Percentiles rank a stretch among this genome's conserved stretches.
phyloP scores from a whole-genome alignment of 169 alveolate genomes.

The Cytauxzoon felis region DNA sequence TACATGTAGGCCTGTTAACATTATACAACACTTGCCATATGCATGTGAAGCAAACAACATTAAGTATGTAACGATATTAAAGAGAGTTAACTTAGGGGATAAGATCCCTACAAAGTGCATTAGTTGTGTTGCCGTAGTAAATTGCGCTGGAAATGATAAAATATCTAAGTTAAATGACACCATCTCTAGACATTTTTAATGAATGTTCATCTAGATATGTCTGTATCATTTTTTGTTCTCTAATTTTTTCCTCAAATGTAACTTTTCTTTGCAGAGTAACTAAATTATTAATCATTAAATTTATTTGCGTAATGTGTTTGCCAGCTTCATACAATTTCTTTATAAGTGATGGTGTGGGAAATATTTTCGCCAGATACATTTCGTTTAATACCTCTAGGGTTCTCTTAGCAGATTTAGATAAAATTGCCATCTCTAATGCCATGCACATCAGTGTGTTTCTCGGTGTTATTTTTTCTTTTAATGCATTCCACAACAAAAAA shows the following conservation, averaged over 20 bases:
- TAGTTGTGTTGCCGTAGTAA: too few relatives aligned
- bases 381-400: conserved; percentile 65
- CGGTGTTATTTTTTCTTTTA: conserved; percentile 20
- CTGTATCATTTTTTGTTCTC: conserved; percentile 64
- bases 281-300: conserved; percentile 60
- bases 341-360: conserved; percentile 75
- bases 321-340: conserved; percentile 72
- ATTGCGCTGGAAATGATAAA: too few relatives aligned
- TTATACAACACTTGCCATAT: conserved; percentile 19
- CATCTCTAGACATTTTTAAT: too few relatives aligned
- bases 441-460: conserved; percentile 22
- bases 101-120: too few relatives aligned
- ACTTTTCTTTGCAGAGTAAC: conserved; percentile 65
- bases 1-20: not conserved
- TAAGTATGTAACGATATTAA: conserved; percentile 2
- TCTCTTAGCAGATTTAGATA: conserved; percentile 59
- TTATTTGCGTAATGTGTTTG: conserved; percentile 74
- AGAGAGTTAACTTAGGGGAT: too few relatives aligned
- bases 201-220: conserved; percentile 70
- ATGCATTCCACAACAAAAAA: conserved; percentile 59
- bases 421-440: conserved; percentile 67
- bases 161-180: too few relatives aligned
- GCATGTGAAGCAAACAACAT: conserved; percentile 6
- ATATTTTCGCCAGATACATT: conserved; percentile 68
- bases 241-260: conserved; percentile 45